Evolutionary conservation across 1,139 yeast genomes (phyloP), one percentile per base, ranked within the genome.

Genomic region (Hansenula lynferdii): DNA sequence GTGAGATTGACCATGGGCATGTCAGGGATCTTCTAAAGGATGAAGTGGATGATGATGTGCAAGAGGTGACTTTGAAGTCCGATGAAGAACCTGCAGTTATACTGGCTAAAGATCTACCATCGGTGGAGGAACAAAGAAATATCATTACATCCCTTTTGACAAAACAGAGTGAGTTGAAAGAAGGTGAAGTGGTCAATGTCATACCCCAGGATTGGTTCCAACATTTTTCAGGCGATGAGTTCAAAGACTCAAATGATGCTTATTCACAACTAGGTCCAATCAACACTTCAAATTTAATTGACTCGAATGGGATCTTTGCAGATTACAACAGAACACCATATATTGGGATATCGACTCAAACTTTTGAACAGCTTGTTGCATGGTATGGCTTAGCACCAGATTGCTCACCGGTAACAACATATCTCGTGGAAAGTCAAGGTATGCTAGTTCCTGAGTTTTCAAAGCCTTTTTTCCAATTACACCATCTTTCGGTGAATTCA

Each of bases 361-460:
- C 69, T 2, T 80, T 75, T 50, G 51, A 63, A 3, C 51, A 65
- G 40, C 57, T 81, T n/a, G 55, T 56, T 1, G 62, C 66, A 21
- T 76, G 83, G 81, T 80, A 79, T 56, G 85, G 83, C 0, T 37
- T 72, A 14, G 48, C 58, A 3, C 69, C 70, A 1, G 47, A 51
- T 6, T 60, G 67, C 6, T 53, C 53, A 8, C 76, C 82, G 0
- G 67, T 80, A 1, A 53, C 64, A 5, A 69, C 89, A 25, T 62
- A 62, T 23, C 53, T 77, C 5, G 54, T 77, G 7, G 43, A 56
- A 16, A 69, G 70, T 43, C 55, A 57, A 8, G 74, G 72, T 0
- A 48, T 57, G 10, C 56, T 65, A 27, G 64, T 62, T 15, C 66
- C 83, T 23, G 89, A 82, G 51, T 64, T 71, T 37, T 64, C 64